Evolutionary conservation across 75 land plant species (phyloP).

Genomic region (Pseudotsuga menziesii): DNA sequence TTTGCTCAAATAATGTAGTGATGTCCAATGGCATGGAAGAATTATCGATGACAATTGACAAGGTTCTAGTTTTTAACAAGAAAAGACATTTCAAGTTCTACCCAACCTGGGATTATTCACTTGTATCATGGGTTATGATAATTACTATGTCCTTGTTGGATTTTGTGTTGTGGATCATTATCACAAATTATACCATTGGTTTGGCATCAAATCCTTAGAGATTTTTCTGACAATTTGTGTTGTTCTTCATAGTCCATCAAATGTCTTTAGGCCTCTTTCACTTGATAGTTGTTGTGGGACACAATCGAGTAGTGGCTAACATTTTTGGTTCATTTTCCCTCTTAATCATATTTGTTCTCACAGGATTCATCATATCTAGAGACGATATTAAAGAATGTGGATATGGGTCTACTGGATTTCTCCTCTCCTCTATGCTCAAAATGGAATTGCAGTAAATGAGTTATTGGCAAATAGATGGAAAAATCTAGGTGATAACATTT

Average conservation of each 20-base stretch:
- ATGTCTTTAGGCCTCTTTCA: slow-evolving; percentile 74
- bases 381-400: slow-evolving; percentile 74
- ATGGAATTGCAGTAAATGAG: too few species aligned
- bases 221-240: slow-evolving; percentile 61
- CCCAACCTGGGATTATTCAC: slow-evolving; percentile 74
- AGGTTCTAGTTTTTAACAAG: slow-evolving; percentile 83
- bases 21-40: too few species aligned
- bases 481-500: slow-evolving; percentile 15
- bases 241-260: slow-evolving; percentile 63
- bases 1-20: too few species aligned
- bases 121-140: slow-evolving; percentile 56
- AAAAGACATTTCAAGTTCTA: slow-evolving; percentile 69
- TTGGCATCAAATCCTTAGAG: slow-evolving; percentile 58
- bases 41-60: slow-evolving; percentile 58
- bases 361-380: too few species aligned
- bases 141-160: slow-evolving; percentile 63
- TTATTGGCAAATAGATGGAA: slow-evolving; percentile 72
- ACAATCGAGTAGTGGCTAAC: too few species aligned
- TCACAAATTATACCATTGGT: slow-evolving; percentile 69
- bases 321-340: too few species aligned
- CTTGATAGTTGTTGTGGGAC: too few species aligned
- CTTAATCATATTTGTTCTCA: slow-evolving; percentile 41
- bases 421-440: too few species aligned
- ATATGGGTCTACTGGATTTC: slow-evolving; percentile 85
- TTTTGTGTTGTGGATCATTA: slow-evolving; percentile 45